phyloP scores from a whole-genome alignment of 352 stramenopile species.

The Globisporangium paddicum region DNA sequence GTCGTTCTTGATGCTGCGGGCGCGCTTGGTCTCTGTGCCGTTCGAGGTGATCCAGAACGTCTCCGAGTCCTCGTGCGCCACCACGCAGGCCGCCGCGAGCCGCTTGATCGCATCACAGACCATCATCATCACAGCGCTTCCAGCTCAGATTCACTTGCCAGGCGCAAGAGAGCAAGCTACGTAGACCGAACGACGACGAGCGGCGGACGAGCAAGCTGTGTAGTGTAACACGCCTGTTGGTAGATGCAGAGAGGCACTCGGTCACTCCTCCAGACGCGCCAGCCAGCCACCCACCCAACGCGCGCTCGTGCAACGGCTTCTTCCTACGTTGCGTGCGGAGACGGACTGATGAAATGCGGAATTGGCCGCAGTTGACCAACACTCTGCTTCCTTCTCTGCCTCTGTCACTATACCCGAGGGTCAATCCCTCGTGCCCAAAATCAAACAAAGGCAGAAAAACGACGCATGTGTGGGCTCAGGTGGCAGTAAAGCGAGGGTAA shows the following conservation, averaged over 20 bases:
- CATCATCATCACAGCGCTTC: constrained; percentile 19
- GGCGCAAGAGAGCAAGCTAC: too few species aligned
- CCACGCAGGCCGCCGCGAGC: constrained; percentile 31
- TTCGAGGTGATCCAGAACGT: constrained; percentile 20
- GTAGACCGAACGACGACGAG: too few species aligned
- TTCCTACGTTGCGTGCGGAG: background rate
- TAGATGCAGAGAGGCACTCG: background rate
- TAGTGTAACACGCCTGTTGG: background rate
- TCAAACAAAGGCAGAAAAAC: background rate
- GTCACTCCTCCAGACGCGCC: background rate
- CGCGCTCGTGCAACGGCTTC: background rate
- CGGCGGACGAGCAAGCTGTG: too few species aligned
- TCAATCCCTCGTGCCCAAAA: background rate
- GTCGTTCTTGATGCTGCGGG: constrained; percentile 9
- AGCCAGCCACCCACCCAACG: background rate
- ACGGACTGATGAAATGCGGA: background rate
- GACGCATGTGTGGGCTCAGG: background rate
- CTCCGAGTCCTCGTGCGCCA: constrained; percentile 27
- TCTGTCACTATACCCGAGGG: background rate
- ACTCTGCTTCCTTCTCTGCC: constrained; percentile 9
- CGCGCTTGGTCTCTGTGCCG: constrained; percentile 25
- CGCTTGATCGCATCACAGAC: constrained; percentile 40
- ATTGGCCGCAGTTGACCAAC: constrained; percentile 3
- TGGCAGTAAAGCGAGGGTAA: background rate
- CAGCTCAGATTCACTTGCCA: background rate